phyloP scores from a whole-genome alignment of 1,139 yeast genomes.

The Nakaseomyces sp. region DNA sequence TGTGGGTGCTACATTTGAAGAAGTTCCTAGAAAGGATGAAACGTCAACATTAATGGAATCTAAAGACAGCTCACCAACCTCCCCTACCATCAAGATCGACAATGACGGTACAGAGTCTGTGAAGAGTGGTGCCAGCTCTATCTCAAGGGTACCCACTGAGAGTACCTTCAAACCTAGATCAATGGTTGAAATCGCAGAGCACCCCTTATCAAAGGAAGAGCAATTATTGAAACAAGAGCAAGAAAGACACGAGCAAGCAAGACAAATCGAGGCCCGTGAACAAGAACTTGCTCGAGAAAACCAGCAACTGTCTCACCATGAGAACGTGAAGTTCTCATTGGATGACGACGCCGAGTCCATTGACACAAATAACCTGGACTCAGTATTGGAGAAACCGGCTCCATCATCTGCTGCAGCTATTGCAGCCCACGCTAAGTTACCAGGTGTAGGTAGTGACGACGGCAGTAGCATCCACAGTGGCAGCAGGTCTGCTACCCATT shows the following conservation, averaged over 20 bases:
- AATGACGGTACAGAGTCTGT: not conserved
- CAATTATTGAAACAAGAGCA: not conserved
- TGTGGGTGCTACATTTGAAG: slow-evolving; percentile 1
- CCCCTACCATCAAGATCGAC: not conserved
- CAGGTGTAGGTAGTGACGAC: not conserved
- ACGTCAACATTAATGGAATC: not conserved
- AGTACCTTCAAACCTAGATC: slow-evolving; percentile 17
- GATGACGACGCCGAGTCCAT: slow-evolving; percentile 5
- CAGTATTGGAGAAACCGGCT: slow-evolving; percentile 10
- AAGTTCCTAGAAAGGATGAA: not conserved
- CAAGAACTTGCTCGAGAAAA: slow-evolving; percentile 5
- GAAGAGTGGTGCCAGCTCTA: not conserved
- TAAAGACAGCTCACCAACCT: not conserved
- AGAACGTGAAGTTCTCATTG: slow-evolving; percentile 1
- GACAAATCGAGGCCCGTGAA: not conserved
- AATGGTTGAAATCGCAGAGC: slow-evolving; percentile 24
- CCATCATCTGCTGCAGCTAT: slow-evolving; percentile 5
- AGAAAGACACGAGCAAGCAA: not conserved
- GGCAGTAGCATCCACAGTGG: not conserved
- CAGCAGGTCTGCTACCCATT: slow-evolving; percentile 4
- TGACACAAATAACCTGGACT: slow-evolving; percentile 8
- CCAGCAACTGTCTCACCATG: not conserved
- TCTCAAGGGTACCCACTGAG: not conserved
- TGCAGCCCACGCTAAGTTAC: not conserved
- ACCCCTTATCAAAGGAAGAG: slow-evolving; percentile 11